A percentile compares a stretch with the other conserved stretches of the same genome.
phyloP scores from a whole-genome alignment of 371 early-diverging fungal species.

The Nematocida sp. region DNA sequence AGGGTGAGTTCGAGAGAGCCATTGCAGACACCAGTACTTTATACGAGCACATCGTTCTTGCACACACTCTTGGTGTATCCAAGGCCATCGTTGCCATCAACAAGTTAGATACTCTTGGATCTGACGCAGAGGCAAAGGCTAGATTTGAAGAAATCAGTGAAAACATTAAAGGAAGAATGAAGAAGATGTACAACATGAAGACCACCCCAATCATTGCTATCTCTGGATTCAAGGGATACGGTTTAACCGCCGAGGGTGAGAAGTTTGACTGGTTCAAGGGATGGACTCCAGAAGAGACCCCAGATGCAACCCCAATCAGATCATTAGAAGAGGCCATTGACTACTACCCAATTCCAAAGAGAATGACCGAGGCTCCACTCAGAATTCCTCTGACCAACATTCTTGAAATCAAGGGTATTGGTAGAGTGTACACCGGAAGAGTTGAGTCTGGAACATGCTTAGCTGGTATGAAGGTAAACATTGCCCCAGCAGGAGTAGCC shows the following conservation, averaged over 20 bases:
- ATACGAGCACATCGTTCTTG: slow-evolving; percentile 88
- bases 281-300: slow-evolving; percentile 71
- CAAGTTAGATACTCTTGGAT: slow-evolving; percentile 82
- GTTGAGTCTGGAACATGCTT: slow-evolving; percentile 87
- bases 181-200: slow-evolving; percentile 85
- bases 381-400: slow-evolving; percentile 85
- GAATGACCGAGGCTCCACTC: slow-evolving; percentile 93
- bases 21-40: slow-evolving; percentile 78
- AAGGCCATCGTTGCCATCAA: slow-evolving; percentile 92
- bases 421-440: slow-evolving; percentile 92
- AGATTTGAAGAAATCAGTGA: slow-evolving; percentile 84
- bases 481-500: slow-evolving; percentile 62
- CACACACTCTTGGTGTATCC: slow-evolving; percentile 88
- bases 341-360: slow-evolving; percentile 82
- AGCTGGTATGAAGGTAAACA: slow-evolving; percentile 82
- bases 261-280: slow-evolving; percentile 72
- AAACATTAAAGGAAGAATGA: slow-evolving; percentile 91
- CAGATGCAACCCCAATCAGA: slow-evolving; percentile 76
- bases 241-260: slow-evolving; percentile 82
- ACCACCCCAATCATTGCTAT: slow-evolving; percentile 80
- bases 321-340: slow-evolving; percentile 87
- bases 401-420: slow-evolving; percentile 94
- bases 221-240: slow-evolving; percentile 87
- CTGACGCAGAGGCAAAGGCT: slow-evolving; percentile 79
- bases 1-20: slow-evolving; percentile 74